A percentile compares a stretch with the other conserved stretches of the same genome.
These are phyloP conservation scores for Ophiocordyceps polyrhachis-furcata DNA, from an alignment of 2,329 filamentous ascomycete genomes.

Conservation along the genomic window DNA sequence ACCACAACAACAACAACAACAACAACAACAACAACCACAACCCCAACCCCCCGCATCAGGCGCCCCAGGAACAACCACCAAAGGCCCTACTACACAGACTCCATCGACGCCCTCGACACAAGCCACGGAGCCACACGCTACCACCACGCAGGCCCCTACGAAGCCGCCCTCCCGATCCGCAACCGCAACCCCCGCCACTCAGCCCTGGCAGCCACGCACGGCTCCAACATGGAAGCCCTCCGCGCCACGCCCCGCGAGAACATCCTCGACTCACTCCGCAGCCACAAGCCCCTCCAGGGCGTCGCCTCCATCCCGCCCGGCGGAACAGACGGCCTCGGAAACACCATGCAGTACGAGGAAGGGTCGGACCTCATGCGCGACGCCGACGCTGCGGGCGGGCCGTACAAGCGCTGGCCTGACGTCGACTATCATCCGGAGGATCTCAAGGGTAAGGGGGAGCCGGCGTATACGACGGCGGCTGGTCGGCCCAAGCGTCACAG, in stretches of 20 bases:
- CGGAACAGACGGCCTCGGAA: conserved; percentile 45
- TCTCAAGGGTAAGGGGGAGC: conserved; percentile 68
- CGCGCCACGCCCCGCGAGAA: conserved; percentile 65
- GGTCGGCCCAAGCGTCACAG: neutral
- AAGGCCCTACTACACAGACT: conserved; percentile 46
- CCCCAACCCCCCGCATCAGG: no score
- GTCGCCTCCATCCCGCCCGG: conserved; percentile 62
- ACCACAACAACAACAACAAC: no score
- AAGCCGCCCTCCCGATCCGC: conserved; percentile 57
- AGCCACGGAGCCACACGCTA: conserved; percentile 45
- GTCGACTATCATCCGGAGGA: conserved; percentile 58
- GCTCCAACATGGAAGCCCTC: conserved; percentile 58
- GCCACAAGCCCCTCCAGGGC: conserved; percentile 66
- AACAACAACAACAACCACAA: no score
- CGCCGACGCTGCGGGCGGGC: conserved; percentile 44
- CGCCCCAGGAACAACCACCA: no score
- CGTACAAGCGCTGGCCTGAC: conserved; percentile 59
- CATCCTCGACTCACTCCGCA: conserved; percentile 52
- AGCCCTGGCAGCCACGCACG: conserved; percentile 58
- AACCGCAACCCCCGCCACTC: conserved; percentile 46
- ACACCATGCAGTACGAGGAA: conserved; percentile 61
- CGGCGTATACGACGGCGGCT: conserved; percentile 46
- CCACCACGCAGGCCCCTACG: conserved; percentile 82
- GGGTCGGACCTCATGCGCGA: conserved; percentile 76
- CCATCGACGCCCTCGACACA: conserved; percentile 63